Conservation (phyloP, 495 filamentous ascomycete species). For the Eremomyces bilateralis region DNA sequence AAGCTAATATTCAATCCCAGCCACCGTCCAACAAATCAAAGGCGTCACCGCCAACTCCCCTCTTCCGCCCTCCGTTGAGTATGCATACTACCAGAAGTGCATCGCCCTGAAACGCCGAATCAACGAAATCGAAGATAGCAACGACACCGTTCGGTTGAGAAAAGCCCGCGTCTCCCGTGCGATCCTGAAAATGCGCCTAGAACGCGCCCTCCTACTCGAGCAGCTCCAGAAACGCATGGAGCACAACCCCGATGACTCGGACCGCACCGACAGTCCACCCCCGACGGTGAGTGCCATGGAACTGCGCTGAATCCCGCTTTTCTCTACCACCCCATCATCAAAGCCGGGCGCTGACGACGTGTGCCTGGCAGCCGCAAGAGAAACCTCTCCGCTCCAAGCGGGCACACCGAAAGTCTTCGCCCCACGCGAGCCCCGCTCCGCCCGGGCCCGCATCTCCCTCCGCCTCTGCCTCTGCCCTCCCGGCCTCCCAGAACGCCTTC, state of each 20-base stretch:
- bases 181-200: slow-evolving; percentile 78
- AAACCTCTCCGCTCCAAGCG: slow-evolving; percentile 79
- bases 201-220: slow-evolving; percentile 75
- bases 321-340: slow-evolving; percentile 5
- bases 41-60: slow-evolving; percentile 17
- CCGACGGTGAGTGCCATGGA: slow-evolving; percentile 24
- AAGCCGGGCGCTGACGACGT: slow-evolving; percentile 7
- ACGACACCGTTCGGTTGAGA: slow-evolving; percentile 56
- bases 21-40: too few species aligned
- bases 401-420: slow-evolving; percentile 24
- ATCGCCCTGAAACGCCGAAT: slow-evolving; percentile 83
- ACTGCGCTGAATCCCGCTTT: slow-evolving; percentile 3
- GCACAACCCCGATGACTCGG: slow-evolving; percentile 53
- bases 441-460: too few species aligned
- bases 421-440: too few species aligned
- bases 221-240: slow-evolving; percentile 69
- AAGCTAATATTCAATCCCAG: too few species aligned
- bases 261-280: slow-evolving; percentile 48
- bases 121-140: slow-evolving; percentile 70
- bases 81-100: slow-evolving; percentile 92
- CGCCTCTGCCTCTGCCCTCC: too few species aligned
- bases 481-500: too few species aligned
- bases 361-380: slow-evolving; percentile 49
- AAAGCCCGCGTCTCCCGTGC: slow-evolving; percentile 60
- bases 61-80: slow-evolving; percentile 84